These are phyloP conservation scores for Rhodotorula sp. DNA, from an alignment of 1,284 basidiomycete species.

Conservation along the genomic window DNA sequence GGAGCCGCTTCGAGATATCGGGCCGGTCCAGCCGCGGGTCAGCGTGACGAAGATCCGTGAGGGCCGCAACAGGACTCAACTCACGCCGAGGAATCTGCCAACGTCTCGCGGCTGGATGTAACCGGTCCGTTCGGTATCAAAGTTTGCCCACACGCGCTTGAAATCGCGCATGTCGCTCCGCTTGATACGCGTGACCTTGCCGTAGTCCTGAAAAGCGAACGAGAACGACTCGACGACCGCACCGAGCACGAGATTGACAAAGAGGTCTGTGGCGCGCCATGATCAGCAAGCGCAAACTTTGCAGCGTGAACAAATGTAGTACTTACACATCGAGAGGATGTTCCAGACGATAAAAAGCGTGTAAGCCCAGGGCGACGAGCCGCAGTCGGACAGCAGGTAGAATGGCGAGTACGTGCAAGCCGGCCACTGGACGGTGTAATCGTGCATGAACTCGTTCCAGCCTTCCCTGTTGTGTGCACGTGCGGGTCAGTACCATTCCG, in stretches of 20 bases:
- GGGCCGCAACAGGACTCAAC: constrained; percentile 43
- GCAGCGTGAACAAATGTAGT: no score
- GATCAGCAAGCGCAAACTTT: no score
- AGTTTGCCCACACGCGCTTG: constrained; percentile 90
- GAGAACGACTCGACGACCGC: constrained; percentile 90
- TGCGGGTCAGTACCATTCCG: no score
- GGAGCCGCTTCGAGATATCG: constrained; percentile 59
- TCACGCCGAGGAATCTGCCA: constrained; percentile 75
- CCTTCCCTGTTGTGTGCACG: constrained; percentile 61
- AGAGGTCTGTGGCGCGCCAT: constrained; percentile 19
- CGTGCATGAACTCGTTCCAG: constrained; percentile 94
- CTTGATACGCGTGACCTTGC: constrained; percentile 73
- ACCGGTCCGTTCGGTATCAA: constrained; percentile 74
- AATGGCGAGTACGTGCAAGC: constrained; percentile 64
- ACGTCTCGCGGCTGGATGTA: constrained; percentile 71
- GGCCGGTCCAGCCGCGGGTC: no score
- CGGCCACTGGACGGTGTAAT: constrained; percentile 59
- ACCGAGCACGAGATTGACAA: constrained; percentile 26
- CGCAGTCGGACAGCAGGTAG: constrained; percentile 78
- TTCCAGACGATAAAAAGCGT: constrained; percentile 94
- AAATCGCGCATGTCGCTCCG: constrained; percentile 87
- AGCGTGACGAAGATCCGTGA: neutral
- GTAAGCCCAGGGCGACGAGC: constrained; percentile 80
- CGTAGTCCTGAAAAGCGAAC: constrained; percentile 60
- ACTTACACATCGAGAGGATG: constrained; percentile 73